Base-by-base conservation (phyloP, 257 asterid species). In the Petunia axillaris region DNA sequence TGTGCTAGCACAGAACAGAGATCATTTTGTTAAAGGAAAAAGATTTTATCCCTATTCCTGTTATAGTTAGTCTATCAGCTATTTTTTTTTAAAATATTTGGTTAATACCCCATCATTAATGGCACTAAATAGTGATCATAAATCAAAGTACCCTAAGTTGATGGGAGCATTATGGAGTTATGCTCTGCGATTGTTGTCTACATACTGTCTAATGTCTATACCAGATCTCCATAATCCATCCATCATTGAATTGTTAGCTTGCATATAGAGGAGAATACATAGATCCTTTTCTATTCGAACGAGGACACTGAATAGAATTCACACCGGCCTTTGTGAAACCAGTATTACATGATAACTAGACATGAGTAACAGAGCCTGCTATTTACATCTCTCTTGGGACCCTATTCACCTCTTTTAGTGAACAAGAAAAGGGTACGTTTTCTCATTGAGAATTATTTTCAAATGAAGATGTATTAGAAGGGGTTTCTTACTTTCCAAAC, bases 401-500 rank as follows among this genome's bases (percentile, higher is more conserved):
- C 2, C 1, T 16, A 25, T 44, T 68, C 76, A 68, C 57, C 58
- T 68, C 57, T 68, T 68, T n/a, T 16, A 1, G 9, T 68, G 75
- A 52, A 10, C 15, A 52, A 10, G 15, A 52, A 52, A 52, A 8
- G 57, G 57, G 14, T 3, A 5, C 11, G 57, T 52, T 52, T 52
- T 52, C 57, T 8, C 55, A 43, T n/a, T 41, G 15, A 44, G 57
- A 43, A 43, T 43, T 4, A 43, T 43, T 8, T n/a, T 15, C n/a
- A 15, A 16, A 43, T 2, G 5, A 68, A n/a, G 76, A 43, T 68
- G 57, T 68, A 68, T 3, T 9, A 52, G 9, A n/a, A 43, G 57
- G 76, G 1, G 8, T 55, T 68, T 43, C 13, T 44, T 67, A 68
- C 25, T 68, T 68, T 68, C 40, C n/a, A 43, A 68, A 68, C n/a